Evolutionary conservation across 306 rosid species (phyloP), one percentile per base, ranked within the genome.

Genomic region (Pterocarpus macrocarpus): DNA sequence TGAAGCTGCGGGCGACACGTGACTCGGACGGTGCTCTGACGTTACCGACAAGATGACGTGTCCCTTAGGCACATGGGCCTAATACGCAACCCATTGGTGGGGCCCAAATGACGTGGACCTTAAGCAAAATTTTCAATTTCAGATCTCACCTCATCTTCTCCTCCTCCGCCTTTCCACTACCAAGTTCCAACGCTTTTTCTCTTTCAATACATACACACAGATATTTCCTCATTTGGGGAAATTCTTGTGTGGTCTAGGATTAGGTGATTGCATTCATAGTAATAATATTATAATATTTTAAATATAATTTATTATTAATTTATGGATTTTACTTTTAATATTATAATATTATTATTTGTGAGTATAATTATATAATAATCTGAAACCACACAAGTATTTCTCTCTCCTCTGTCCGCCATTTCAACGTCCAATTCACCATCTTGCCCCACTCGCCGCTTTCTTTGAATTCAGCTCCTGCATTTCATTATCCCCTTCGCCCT

Each of bases 41-140:
- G 91, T 85, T 76, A 44, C 85, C 76, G 81, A 81, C 88, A 87
- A 28, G 13, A 44, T 90, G 89, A 90, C 92, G 88, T 87, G 90
- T 75, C 80, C 5, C 4, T 45, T 15, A 66, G 55, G 64, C 84
- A 53, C 84, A 84, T 67, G 77, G 74, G 70, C 57, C 45, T 15
- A 38, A 69, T 7, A 34, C 72, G 76, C 85, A 38, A 76, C 64
- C 38, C 9, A 0, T 43, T 50, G 50, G 85, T 50, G 86, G 87
- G 56, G 57, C 84, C 87, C 45, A 57, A 0, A 49, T 56, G 84
- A 83, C 84, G 83, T 83, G 89, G 87, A 79, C 86, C 34, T 49
- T 0, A 55, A 75, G 74, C 69, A 56, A 22, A 22, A 22, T 22
- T 22, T 22, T 22, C 28, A 70, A 5, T n/a, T 55, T 16, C 73